These are phyloP conservation scores for Crithidia mellificae DNA, from an alignment of 208 protist species.

Conservation along the genomic window DNA sequence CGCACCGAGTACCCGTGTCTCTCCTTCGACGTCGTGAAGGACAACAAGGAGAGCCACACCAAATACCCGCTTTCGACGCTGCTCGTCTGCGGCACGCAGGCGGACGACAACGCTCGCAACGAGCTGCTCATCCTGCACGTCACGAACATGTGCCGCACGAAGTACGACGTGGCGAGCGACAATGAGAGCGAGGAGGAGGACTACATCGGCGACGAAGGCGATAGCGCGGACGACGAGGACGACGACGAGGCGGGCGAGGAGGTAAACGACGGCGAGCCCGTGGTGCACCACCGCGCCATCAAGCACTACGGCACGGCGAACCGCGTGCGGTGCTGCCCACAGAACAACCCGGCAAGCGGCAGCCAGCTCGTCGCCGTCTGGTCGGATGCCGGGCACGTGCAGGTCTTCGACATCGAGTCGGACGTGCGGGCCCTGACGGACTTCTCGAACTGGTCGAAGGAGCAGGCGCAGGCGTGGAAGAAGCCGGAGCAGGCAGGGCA, in stretches of 20 bases:
- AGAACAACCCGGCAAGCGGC: slow-evolving; percentile 53
- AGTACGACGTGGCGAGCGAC: slow-evolving; percentile 91
- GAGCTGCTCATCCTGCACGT: slow-evolving; percentile 94
- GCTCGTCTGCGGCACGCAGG: slow-evolving; percentile 96
- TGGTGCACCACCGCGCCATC: slow-evolving; percentile 82
- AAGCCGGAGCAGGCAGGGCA: slow-evolving; percentile 19
- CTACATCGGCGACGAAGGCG: slow-evolving; percentile 83
- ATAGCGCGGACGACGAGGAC: slow-evolving; percentile 64
- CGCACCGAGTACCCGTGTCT: slow-evolving; percentile 89
- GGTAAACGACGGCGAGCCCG: slow-evolving; percentile 85
- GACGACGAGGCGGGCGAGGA: slow-evolving; percentile 77
- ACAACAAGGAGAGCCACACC: slow-evolving; percentile 66
- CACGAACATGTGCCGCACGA: slow-evolving; percentile 92
- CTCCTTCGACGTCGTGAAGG: slow-evolving; percentile 81
- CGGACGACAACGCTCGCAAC: slow-evolving; percentile 89
- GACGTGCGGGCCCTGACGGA: slow-evolving; percentile 79
- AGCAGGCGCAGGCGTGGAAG: slow-evolving; percentile 66
- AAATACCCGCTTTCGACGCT: slow-evolving; percentile 93
- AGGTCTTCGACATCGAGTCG: slow-evolving; percentile 91
- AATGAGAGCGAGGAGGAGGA: slow-evolving; percentile 83
- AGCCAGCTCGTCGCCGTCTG: slow-evolving; percentile 93
- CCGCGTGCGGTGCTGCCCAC: slow-evolving; percentile 88
- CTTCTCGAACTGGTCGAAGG: slow-evolving; percentile 80
- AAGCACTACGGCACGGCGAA: slow-evolving; percentile 90
- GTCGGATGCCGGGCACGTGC: slow-evolving; percentile 93